These are phyloP conservation scores for Nasturtium officinale DNA, from an alignment of 345 rosid genomes.

Conservation along the genomic window DNA sequence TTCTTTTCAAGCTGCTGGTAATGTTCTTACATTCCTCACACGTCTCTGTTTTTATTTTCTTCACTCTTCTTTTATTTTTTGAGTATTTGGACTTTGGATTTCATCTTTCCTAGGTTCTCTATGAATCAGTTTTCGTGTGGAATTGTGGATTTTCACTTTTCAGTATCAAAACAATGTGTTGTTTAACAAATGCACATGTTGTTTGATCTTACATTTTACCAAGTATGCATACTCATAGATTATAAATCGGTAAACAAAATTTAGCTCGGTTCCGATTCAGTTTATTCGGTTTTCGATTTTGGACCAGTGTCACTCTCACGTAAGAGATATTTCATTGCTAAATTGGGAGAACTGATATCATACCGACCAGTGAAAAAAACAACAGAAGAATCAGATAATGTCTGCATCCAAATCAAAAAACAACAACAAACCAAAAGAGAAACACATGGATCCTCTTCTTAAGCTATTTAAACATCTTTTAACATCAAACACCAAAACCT, in stretches of 20 bases:
- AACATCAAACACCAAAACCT: slow-evolving; percentile 28
- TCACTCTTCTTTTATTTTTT: not conserved
- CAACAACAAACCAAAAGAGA: not conserved
- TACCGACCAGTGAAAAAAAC: not conserved
- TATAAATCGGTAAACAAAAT: too few relatives aligned
- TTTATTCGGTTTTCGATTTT: not conserved
- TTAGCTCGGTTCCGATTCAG: not conserved
- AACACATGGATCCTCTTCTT: not conserved
- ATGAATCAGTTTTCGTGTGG: not conserved
- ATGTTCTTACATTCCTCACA: not conserved
- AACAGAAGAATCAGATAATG: not conserved
- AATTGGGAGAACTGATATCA: not conserved
- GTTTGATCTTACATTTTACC: not conserved
- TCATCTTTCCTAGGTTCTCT: not conserved
- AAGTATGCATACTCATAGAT: not conserved
- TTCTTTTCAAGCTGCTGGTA: not conserved
- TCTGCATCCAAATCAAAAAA: not conserved
- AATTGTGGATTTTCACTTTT: not conserved
- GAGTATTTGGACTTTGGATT: not conserved
- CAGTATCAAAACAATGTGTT: not conserved
- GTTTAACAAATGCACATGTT: not conserved
- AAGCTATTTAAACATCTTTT: slow-evolving; percentile 5
- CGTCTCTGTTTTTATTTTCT: not conserved
- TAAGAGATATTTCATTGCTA: not conserved
- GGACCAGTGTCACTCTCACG: not conserved